Evolutionary conservation across 2,329 filamentous ascomycete species (phyloP).

Genomic region (Penicillium sp.): DNA sequence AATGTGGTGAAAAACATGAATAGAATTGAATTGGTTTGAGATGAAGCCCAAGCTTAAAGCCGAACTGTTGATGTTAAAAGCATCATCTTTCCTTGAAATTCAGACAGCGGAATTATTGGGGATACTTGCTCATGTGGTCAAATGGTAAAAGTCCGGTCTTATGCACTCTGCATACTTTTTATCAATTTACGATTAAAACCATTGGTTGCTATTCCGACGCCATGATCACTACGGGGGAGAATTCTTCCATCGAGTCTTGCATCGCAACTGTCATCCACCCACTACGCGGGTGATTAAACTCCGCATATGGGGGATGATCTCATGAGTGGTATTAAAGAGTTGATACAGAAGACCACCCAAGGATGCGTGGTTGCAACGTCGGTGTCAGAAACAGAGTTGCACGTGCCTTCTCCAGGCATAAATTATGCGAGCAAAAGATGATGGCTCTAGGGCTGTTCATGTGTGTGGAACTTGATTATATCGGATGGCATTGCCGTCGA

Average conservation of each 20-base stretch:
- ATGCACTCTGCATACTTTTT: neutral
- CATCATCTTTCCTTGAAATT: neutral
- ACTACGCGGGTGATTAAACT: neutral
- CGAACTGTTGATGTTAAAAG: neutral
- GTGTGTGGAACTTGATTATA: neutral
- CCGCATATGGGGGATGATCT: neutral
- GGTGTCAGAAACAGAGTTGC: neutral
- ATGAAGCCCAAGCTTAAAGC: neutral
- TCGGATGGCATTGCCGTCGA: neutral
- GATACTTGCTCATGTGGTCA: neutral
- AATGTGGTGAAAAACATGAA: neutral
- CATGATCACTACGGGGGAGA: neutral
- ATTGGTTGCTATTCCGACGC: neutral
- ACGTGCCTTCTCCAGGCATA: neutral
- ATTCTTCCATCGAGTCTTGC: neutral
- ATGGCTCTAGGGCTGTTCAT: neutral
- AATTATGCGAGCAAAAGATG: neutral
- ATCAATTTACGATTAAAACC: neutral
- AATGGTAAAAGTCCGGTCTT: neutral
- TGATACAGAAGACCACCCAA: neutral
- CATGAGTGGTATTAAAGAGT: constrained; percentile 1
- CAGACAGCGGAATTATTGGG: neutral
- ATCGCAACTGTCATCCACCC: neutral
- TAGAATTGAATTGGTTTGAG: neutral
- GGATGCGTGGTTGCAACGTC: neutral